Base-by-base conservation (phyloP, 2,329 filamentous ascomycete genomes). In the Pseudopyrenochaeta lycopersici region DNA sequence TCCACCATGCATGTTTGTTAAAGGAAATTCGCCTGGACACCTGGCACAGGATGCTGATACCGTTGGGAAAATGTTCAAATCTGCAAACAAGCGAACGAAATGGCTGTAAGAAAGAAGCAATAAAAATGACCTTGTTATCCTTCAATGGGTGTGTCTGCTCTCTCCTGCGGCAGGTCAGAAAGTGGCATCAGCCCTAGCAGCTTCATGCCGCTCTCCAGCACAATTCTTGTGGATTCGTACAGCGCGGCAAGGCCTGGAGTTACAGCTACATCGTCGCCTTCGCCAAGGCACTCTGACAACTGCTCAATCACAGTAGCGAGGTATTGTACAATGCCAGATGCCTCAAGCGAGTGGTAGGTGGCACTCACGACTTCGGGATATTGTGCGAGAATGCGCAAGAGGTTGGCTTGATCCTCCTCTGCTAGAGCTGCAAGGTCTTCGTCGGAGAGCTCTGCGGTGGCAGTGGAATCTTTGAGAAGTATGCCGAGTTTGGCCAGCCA, bases 131-230 rank as follows among this genome's bases (percentile, higher is more conserved):
- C 4, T 39, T 12, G 7, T 15, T 20, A 56, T 3, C 38, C 42
- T 21, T 36, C 42, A 12, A 72, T 49, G 2, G 68, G 67, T 4
- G 70, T 70, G 40, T 74, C 70, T 6, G 60, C 65, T 38, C 69
- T 62, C 29, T 62, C 59, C 29, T 51, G 55, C 10, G 51, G 45
- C 14, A 51, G 9, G 12, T 57, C 45, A 1, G 51, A 32, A 15
- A 66, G 46, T 0, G 66, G 69, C 2, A 40, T 54, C 15, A 72
- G 36, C 2, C 71, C 70, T 11, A 74, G 63, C 17, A 73, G 31
- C 45, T 49, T 65, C 60, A 74, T 64, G 11, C 66, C 67, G 50
- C 70, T 74, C 36, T 68, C 62, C 27, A 74, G 32, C 10, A 73
- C 70, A 12, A 64, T 61, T 9, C 65, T 56, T 9, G 68, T 63